phyloP scores from a whole-genome alignment of 2,329 filamentous ascomycete species.

The Sporothrix variecibatus region DNA sequence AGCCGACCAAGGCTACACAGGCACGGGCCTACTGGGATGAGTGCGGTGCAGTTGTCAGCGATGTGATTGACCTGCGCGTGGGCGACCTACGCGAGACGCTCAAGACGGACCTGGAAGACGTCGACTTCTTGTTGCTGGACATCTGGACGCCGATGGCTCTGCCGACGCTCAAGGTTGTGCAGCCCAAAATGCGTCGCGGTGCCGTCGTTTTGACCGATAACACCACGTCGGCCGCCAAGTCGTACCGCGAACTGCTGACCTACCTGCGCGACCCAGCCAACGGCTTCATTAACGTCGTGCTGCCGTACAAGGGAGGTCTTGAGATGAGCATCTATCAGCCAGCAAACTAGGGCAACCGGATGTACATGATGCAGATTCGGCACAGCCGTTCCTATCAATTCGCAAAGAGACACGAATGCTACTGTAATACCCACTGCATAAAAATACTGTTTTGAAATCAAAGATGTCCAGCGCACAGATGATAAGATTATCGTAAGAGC shows the following conservation, averaged over 20 bases:
- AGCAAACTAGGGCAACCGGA: not conserved
- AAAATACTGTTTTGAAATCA: not conserved
- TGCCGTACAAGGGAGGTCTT: constrained; percentile 33
- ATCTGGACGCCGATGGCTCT: constrained; percentile 41
- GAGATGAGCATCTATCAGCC: constrained; percentile 33
- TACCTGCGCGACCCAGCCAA: constrained; percentile 44
- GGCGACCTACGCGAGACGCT: constrained; percentile 60
- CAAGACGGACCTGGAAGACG: constrained; percentile 45
- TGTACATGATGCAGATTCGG: not conserved
- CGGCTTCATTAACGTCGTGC: constrained; percentile 41
- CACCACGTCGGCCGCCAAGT: constrained; percentile 36
- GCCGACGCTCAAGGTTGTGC: constrained; percentile 43
- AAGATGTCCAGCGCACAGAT: not conserved
- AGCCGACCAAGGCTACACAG: constrained; percentile 52
- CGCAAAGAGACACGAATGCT: not conserved
- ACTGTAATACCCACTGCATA: not conserved
- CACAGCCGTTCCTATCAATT: not conserved
- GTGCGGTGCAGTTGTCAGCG: constrained; percentile 51
- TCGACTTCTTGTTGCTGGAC: constrained; percentile 62
- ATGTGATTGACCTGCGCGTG: constrained; percentile 57
- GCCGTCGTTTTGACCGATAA: constrained; percentile 48
- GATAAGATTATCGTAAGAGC: not conserved
- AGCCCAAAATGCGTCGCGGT: constrained; percentile 38
- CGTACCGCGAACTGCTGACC: constrained; percentile 44
- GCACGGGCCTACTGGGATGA: constrained; percentile 57